phyloP scores from a whole-genome alignment of 768 basidiomycete genomes.

The Hygrocybe punicea region DNA sequence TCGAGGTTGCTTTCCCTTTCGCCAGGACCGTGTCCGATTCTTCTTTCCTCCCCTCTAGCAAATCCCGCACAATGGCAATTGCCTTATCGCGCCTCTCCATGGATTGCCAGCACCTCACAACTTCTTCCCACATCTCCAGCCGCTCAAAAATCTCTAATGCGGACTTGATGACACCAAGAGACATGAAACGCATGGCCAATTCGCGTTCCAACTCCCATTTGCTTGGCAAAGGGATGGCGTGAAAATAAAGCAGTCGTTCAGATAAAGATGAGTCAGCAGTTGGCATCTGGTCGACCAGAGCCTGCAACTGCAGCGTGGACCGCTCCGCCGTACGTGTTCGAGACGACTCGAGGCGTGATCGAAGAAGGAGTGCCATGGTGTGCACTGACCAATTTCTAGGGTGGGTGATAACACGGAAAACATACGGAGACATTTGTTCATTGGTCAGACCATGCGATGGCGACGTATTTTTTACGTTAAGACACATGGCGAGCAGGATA shows the following conservation, averaged over 20 bases:
- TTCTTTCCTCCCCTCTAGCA: slow-evolving; percentile 79
- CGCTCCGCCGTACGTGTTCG: slow-evolving; percentile 93
- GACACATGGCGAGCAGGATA: slow-evolving; percentile 85
- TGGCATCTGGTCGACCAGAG: slow-evolving; percentile 95
- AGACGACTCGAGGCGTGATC: slow-evolving; percentile 84
- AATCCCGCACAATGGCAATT: slow-evolving; percentile 74
- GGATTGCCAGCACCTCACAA: slow-evolving; percentile 79
- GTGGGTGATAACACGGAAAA: slow-evolving; percentile 83
- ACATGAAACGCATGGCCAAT: slow-evolving; percentile 77
- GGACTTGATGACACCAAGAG: slow-evolving; percentile 82
- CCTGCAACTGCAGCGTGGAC: slow-evolving; percentile 87
- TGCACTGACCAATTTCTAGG: slow-evolving; percentile 95
- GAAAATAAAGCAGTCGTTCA: slow-evolving; percentile 78
- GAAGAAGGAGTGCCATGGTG: slow-evolving; percentile 92
- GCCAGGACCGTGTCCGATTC: slow-evolving; percentile 73
- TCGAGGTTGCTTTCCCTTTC: slow-evolving; percentile 52
- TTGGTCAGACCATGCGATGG: slow-evolving; percentile 86
- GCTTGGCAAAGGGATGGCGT: slow-evolving; percentile 77
- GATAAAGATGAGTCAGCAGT: slow-evolving; percentile 69
- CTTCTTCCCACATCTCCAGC: slow-evolving; percentile 98
- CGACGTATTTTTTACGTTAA: slow-evolving; percentile 86
- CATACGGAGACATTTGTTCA: slow-evolving; percentile 91
- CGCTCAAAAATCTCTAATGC: slow-evolving; percentile 92
- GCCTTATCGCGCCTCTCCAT: slow-evolving; percentile 80
- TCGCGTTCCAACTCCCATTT: slow-evolving; percentile 94